A percentile compares a stretch with the other conserved stretches of the same genome.
Conservation (phyloP, 1,284 basidiomycete species). For the Marasmius tenuissimus region DNA sequence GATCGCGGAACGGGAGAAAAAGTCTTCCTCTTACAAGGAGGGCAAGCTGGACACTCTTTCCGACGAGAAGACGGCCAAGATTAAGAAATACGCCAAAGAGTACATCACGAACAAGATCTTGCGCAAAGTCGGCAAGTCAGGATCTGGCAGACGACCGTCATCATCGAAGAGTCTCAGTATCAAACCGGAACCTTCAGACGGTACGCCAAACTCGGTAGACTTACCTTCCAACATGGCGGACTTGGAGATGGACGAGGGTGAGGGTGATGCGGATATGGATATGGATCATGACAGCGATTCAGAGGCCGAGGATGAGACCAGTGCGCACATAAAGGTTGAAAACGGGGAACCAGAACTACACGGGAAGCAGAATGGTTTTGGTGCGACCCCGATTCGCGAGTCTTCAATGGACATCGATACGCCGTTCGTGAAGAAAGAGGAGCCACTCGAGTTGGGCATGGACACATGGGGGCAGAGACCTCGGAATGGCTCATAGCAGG, state of each 20-base stretch:
- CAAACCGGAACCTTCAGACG: conserved; percentile 25
- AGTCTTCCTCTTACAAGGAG: conserved; percentile 74
- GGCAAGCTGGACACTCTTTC: conserved; percentile 74
- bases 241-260: conserved; percentile 13
- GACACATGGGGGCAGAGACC: too few species aligned
- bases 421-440: too few species aligned
- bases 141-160: conserved; percentile 25
- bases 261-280: conserved; percentile 40
- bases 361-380: too few species aligned
- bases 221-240: conserved; percentile 17
- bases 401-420: too few species aligned
- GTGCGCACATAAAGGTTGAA: conserved; percentile 25
- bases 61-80: conserved; percentile 86
- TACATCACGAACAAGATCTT: conserved; percentile 72
- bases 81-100: conserved; percentile 93
- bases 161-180: conserved; percentile 33
- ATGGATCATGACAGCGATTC: conserved; percentile 24
- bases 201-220: conserved; percentile 7
- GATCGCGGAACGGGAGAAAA: conserved; percentile 93
- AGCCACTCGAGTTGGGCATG: too few species aligned
- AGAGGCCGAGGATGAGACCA: conserved; percentile 19
- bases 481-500: too few species aligned
- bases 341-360: conserved; percentile 9
- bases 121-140: conserved; percentile 59
- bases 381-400: too few species aligned